These are phyloP conservation scores for Rubia yunnanensis DNA, from an alignment of 257 asterid genomes.

Conservation along the genomic window DNA sequence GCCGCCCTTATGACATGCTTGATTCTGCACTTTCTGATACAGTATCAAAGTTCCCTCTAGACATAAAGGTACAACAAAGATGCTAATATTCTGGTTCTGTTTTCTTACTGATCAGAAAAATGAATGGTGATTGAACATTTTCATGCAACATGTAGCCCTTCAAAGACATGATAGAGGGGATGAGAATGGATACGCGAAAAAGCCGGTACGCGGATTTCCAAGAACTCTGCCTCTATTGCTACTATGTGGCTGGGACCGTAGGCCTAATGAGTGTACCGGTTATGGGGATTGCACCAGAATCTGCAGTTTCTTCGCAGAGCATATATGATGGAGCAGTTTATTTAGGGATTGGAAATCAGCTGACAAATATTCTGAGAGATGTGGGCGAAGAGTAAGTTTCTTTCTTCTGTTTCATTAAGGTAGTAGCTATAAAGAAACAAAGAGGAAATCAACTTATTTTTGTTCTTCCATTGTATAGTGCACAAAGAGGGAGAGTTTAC, in stretches of 20 bases:
- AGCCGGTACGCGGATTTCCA: conserved; percentile 48
- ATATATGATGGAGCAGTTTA: conserved; percentile 52
- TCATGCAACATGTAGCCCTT: conserved; percentile 40
- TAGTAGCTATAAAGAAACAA: too few relatives aligned
- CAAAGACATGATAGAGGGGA: conserved; percentile 85
- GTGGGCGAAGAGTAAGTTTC: conserved; percentile 77
- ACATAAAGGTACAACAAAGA: conserved; percentile 42
- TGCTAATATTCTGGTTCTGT: neutral
- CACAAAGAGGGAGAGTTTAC: conserved; percentile 70
- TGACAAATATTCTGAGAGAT: conserved; percentile 69
- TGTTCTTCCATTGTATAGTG: conserved; percentile 33
- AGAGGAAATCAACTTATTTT: too few relatives aligned
- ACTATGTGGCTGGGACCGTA: conserved; percentile 77
- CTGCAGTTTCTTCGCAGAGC: conserved; percentile 35
- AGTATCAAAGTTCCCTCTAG: conserved; percentile 53
- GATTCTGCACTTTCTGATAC: conserved; percentile 83
- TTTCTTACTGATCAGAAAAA: neutral
- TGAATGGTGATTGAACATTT: neutral
- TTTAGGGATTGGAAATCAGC: conserved; percentile 73
- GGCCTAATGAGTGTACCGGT: conserved; percentile 86
- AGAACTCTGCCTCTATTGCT: conserved; percentile 64
- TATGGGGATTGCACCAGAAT: conserved; percentile 81
- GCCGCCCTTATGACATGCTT: conserved; percentile 64
- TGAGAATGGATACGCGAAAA: conserved; percentile 76
- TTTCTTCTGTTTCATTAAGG: neutral